phyloP scores from a whole-genome alignment of 1,284 basidiomycete genomes.

The Flammula alnicola region DNA sequence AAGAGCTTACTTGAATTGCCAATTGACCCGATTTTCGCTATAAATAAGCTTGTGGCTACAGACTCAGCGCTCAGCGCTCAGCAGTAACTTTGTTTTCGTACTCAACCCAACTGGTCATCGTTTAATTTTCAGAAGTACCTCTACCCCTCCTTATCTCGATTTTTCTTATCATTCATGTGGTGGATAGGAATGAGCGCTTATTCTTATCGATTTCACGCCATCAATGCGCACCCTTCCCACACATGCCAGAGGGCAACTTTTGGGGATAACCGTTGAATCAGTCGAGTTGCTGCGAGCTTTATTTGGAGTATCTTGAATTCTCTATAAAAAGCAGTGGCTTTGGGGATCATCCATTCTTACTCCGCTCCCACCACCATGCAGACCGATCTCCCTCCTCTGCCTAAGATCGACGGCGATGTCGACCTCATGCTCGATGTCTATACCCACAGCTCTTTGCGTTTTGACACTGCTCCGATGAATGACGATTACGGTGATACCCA shows the following conservation, averaged over 20 bases:
- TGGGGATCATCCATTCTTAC: constrained; percentile 2
- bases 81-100: too few species aligned
- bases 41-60: too few species aligned
- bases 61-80: too few species aligned
- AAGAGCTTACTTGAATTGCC: too few species aligned
- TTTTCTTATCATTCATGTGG: too few species aligned
- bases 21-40: too few species aligned
- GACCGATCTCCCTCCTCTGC: constrained; percentile 40
- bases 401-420: constrained; percentile 52
- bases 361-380: constrained; percentile 24
- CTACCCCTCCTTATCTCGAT: too few species aligned
- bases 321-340: constrained; percentile 22
- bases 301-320: constrained; percentile 4
- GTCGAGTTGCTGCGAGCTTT: background rate
- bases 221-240: too few species aligned
- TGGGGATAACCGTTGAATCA: background rate
- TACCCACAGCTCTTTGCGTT: constrained; percentile 45
- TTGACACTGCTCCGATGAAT: constrained; percentile 23
- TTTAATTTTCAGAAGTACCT: too few species aligned
- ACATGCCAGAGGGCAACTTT: background rate
- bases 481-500: constrained; percentile 50
- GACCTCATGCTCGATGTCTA: constrained; percentile 58
- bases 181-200: too few species aligned
- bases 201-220: too few species aligned
- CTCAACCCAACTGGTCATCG: too few species aligned